Percentiles rank a stretch among this genome's conserved stretches.
Conservation (phyloP, 352 stramenopile species). For the Pythium sp. region DNA sequence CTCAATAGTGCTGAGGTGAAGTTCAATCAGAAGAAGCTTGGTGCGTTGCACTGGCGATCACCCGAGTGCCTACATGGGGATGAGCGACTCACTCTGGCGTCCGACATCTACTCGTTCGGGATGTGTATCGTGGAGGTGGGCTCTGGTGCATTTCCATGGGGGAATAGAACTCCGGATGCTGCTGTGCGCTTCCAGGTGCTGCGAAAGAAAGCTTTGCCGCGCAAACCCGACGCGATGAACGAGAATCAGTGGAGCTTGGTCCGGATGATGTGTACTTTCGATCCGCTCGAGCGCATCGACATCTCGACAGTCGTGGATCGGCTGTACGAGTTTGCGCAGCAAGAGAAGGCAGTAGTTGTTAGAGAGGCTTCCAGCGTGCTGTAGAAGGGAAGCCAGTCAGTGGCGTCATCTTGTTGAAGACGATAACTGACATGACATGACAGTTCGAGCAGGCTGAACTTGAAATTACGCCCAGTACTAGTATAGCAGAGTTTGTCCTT, state of each 20-base stretch:
- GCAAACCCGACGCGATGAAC: neutral
- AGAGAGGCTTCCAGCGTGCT: neutral
- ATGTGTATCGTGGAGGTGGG: conserved; percentile 20
- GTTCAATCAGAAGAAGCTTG: neutral
- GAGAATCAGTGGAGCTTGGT: conserved; percentile 11
- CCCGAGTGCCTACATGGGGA: conserved; percentile 1
- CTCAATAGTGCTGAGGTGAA: neutral
- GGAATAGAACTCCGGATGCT: neutral
- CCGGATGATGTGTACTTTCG: conserved; percentile 8
- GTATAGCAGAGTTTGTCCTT: no score
- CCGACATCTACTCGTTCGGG: conserved; percentile 20
- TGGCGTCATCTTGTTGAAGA: no score
- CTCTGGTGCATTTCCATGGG: conserved; percentile 9
- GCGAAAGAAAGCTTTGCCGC: neutral
- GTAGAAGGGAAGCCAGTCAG: neutral
- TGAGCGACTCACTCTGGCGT: conserved; percentile 6
- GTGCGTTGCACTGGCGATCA: neutral
- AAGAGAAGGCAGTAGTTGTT: neutral
- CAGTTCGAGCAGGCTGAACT: no score
- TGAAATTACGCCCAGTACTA: no score
- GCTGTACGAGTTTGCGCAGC: conserved; percentile 8
- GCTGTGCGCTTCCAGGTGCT: neutral
- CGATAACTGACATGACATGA: no score
- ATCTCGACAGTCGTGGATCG: conserved; percentile 1
- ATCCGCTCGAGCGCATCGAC: conserved; percentile 1